A percentile compares a stretch with the other conserved stretches of the same genome.
Conservation (phyloP, 805 yeast species). For the Saccharomycopsis malanga region DNA sequence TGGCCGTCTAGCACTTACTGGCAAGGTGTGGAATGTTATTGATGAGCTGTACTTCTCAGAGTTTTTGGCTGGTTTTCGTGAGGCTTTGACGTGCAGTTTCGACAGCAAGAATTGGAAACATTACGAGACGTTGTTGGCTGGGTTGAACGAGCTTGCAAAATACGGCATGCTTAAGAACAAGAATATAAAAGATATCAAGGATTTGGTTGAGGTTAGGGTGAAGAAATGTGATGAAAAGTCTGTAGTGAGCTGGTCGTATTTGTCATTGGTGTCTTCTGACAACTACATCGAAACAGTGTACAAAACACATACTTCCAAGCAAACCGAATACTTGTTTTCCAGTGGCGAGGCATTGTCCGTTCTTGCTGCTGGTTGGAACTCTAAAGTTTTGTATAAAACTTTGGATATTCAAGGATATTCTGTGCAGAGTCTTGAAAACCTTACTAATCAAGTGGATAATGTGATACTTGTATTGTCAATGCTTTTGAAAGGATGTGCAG, state of each 20-base stretch:
- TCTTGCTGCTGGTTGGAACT: conserved; percentile 68
- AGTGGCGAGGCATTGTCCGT: conserved; percentile 80
- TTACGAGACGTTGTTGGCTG: conserved; percentile 12
- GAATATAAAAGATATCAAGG: conserved; percentile 24
- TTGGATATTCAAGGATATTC: conserved; percentile 41
- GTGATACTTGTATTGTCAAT: conserved; percentile 38
- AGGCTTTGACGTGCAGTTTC: conserved; percentile 1
- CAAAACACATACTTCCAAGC: conserved; percentile 58
- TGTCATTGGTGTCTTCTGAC: conserved; percentile 36
- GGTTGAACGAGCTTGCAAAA: conserved; percentile 14
- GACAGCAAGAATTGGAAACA: conserved; percentile 17
- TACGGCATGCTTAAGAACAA: conserved; percentile 29
- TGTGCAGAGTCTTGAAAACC: not conserved
- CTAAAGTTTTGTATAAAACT: conserved; percentile 44
- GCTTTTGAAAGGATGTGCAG: conserved; percentile 46
- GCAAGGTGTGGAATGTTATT: not conserved
- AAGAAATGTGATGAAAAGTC: conserved; percentile 56
- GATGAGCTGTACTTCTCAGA: not conserved
- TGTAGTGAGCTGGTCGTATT: conserved; percentile 45
- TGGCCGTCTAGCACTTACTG: conserved; percentile 9
- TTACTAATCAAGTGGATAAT: not conserved
- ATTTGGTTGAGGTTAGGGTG: conserved; percentile 33
- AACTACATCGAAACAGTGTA: conserved; percentile 32
- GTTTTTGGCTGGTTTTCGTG: not conserved
- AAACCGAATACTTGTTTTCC: conserved; percentile 67